Evolutionary conservation across 225 moss, liverwort and hornwort genomes (phyloP), one percentile per base, ranked within the genome.

Genomic region (Marchantia polymorpha): DNA sequence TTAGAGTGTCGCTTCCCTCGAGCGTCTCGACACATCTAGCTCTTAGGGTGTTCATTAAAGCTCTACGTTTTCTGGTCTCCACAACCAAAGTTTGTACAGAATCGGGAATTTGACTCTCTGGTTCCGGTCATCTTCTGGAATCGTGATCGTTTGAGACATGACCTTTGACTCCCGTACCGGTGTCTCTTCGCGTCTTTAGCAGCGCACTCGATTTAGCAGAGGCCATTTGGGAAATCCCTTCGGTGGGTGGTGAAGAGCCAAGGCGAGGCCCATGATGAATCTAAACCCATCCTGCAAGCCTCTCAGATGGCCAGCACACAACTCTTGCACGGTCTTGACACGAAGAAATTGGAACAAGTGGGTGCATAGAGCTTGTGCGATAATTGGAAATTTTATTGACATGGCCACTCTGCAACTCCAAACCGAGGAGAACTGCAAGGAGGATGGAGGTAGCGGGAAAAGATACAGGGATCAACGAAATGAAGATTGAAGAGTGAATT

Each of bases 71-170:
- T 39, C 39, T 39, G 39, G 3, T 39, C 39, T 39, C 39, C 39
- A 39, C 39, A 39, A 39, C 39, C 39, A 39, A 2, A 39, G 39
- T 39, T 39, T 39, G 39, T 39, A 39, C 39, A 39, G 5, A 39
- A 39, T 5, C 39, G 54, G 54, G 13, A 6, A 54, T 16, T 63
- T 17, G 63, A 63, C 63, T n/a, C 23, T 63, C 63, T 63, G 22
- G 63, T n/a, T 63, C 63, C 63, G 63, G 63, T 63, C 63, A 63
- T 16, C 22, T 20, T 20, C 13, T 13, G 9, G 22, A 20, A 8
- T n/a, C 73, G 75, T 75, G 75, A 75, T 75, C 16, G 59, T 46
- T 29, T 55, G 75, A 60, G 75, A 75, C 75, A 75, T 75, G 58
- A 29, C 58, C 39, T 13, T 59, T 75, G 58, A 59, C 12, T 60